Evolutionary conservation across 2,329 filamentous ascomycete genomes (phyloP).

Genomic region (Fusarium pseudograminearum): DNA sequence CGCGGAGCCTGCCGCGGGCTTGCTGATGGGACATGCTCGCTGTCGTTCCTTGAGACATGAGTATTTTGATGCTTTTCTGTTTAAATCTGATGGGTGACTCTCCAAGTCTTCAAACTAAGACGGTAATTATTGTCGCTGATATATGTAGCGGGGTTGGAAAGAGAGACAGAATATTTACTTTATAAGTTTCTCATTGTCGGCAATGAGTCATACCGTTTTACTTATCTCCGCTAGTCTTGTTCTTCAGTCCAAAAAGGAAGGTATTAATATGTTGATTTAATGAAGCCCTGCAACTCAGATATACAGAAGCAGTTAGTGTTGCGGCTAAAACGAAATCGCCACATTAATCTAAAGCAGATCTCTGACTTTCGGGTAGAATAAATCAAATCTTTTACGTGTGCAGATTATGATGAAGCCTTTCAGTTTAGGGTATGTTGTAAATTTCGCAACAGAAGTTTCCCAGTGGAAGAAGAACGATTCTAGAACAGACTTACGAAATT

Average conservation of each 20-base stretch:
- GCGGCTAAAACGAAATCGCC: not conserved
- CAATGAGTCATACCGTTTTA: not conserved
- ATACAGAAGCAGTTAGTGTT: not conserved
- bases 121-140: rapidly evolving
- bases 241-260: not conserved
- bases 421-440: too few species aligned
- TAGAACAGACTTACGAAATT: too few species aligned
- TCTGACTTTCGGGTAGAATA: too few species aligned
- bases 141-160: not conserved
- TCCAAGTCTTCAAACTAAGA: rapidly evolving
- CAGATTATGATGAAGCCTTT: too few species aligned
- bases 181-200: not conserved
- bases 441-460: too few species aligned
- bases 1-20: not conserved
- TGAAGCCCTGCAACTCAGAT: not conserved
- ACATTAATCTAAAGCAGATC: too few species aligned
- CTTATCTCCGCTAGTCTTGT: not conserved
- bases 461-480: too few species aligned
- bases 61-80: not conserved
- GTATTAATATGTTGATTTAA: not conserved
- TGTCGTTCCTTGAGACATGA: not conserved
- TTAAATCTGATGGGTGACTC: rapidly evolving
- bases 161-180: not conserved
- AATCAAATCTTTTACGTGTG: too few species aligned
- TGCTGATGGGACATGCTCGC: not conserved